Evolutionary conservation across 352 stramenopile species (phyloP), one percentile per base, ranked within the genome.

Genomic region (Phytophthora pisi): DNA sequence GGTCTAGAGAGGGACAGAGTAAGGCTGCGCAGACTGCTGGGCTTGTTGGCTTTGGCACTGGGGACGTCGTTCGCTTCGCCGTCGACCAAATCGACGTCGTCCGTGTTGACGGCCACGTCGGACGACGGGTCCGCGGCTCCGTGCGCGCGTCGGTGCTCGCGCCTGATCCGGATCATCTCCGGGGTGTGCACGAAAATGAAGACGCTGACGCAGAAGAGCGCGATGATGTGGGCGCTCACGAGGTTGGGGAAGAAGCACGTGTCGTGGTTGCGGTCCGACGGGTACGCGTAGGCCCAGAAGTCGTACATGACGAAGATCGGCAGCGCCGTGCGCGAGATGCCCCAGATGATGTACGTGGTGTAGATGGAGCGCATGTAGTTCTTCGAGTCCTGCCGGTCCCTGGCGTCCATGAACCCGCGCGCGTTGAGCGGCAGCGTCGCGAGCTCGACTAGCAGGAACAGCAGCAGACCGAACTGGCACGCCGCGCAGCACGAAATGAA

Each of bases 121-220:
- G 28, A 53, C 51, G 65, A 51, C 34, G 45, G 65, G 15, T 71
- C 63, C 5, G 58, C 34, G 2, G 57, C 61, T 46, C 57, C 66
- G 31, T 75, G 50, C 2, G 68, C 58, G 16, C 55, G 65, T 58
- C 51, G 63, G 30, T 71, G 53, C n/a, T 75, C 61, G 8, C 69
- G 69, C 54, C 70, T 68, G 20, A 76, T 73, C 11, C 58, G 66
- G 11, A 88, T 62, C 68, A 93, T 82, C 64, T 95, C 87, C 1
- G 84, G 85, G 3, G 83, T 93, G 72, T 92, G 84, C 43, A 92
- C 81, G 61, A 91, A 92, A 65, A 91, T 82, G 63, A 95, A 95
- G 11, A 93, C 84, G 54, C 84, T 82, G 38, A 95, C 74, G 61
- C 87, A 95, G 49, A 93, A 93, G 49, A 93, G 71, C 55, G 87